Conservation (phyloP, 257 asterid genomes). For the Ballota nigra region DNA sequence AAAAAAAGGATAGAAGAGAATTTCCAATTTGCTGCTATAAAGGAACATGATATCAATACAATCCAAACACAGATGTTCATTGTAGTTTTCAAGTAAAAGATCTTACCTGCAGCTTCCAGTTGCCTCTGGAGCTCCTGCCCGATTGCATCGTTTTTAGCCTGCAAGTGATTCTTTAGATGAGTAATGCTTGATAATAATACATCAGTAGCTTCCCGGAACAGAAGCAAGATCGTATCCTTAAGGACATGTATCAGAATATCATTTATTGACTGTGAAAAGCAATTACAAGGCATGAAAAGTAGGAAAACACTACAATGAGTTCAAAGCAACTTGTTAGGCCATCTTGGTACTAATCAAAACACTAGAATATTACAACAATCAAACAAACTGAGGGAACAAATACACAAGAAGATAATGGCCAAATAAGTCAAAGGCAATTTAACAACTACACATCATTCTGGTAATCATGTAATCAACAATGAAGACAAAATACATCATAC, state of each 20-base stretch:
- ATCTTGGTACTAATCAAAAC: conserved; percentile 3
- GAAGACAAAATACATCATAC: conserved; percentile 28
- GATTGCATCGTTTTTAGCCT: conserved; percentile 83
- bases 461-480: neutral
- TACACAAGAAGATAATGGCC: neutral
- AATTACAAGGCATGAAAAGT: neutral
- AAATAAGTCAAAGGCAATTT: neutral
- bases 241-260: neutral
- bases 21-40: conserved; percentile 11
- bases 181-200: neutral
- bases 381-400: neutral
- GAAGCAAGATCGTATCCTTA: neutral
- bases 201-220: neutral
- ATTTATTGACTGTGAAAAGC: conserved; percentile 8
- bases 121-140: conserved; percentile 95
- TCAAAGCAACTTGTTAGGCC: neutral
- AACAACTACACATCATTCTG: neutral
- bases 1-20: neutral
- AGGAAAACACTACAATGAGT: neutral
- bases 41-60: neutral
- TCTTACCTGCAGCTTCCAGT: conserved; percentile 83
- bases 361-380: neutral
- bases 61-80: neutral
- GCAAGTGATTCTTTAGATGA: conserved; percentile 21
- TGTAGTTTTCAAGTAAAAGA: neutral